Conservation (phyloP, 179 eudicot genomes). For the Beta macrorhiza region DNA sequence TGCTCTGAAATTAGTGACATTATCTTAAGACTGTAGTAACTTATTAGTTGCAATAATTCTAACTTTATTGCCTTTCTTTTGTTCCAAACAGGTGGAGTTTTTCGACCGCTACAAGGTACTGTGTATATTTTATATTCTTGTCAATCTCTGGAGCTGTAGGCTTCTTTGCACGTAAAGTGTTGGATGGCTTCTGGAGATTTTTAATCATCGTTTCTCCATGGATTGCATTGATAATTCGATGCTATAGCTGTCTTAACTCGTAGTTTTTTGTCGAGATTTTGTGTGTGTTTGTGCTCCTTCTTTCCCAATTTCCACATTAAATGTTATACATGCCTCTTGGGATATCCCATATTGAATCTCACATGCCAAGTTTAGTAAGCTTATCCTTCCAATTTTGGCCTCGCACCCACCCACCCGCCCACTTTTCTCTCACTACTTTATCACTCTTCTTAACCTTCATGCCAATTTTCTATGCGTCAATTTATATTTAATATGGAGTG, state of each 20-base stretch:
- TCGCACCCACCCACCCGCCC: too few species aligned
- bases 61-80: conserved; percentile 22
- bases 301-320: too few species aligned
- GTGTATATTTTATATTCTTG: neutral
- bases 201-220: neutral
- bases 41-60: conserved; percentile 4
- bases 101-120: conserved; percentile 90
- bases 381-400: too few species aligned
- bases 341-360: too few species aligned
- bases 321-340: too few species aligned
- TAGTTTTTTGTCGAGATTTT: neutral
- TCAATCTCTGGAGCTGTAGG: neutral
- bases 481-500: too few species aligned
- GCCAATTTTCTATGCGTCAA: too few species aligned
- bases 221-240: neutral
- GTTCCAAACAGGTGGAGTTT: conserved; percentile 78
- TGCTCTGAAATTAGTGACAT: neutral
- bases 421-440: too few species aligned
- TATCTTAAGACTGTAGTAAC: too few species aligned
- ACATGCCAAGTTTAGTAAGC: too few species aligned
- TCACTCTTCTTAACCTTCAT: too few species aligned
- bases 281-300: neutral
- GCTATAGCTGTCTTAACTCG: conserved; percentile 1
- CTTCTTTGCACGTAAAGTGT: neutral
- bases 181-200: neutral